Evolutionary conservation across 169 alveolate genomes (phyloP), one percentile per base, ranked within the genome.

Genomic region (Amoebophrya sp.): DNA sequence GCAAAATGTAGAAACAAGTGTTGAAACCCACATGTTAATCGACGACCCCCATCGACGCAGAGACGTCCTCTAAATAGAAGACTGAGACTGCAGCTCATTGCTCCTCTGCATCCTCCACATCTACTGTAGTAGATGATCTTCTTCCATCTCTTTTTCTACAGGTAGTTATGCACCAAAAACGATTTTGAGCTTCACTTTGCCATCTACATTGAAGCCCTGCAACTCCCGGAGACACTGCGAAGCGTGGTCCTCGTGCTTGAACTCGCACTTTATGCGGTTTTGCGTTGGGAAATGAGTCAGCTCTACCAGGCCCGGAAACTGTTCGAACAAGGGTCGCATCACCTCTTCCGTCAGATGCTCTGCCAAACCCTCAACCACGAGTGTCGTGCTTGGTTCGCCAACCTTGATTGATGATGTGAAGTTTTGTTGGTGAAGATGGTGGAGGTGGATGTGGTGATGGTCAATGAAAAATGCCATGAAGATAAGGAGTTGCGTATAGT

Each of bases 151-250:
- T 14, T 53, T 53, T 53, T 53, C 76, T 10, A 14, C 76, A 53
- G 23, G 1, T 65, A 26, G 2, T 36, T 65, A 65, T 36, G n/a
- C n/a, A 6, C 83, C 83, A 36, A 26, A 65, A 29, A 65, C 83
- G 26, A 65, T 65, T 1, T 36, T 65, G 33, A 65, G 26, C 3
- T 26, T 26, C 36, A 36, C n/a, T 36, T 36, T 1, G 10, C 83
- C 83, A 36, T 65, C 83, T 36, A 65, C 83, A 18, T 65, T 65
- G 83, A 65, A 65, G 83, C 83, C 83, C 83, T 65, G 83, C 83
- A 65, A 26, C 33, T 65, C 83, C 26, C n/a, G 83, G 39, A 65
- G 26, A 26, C 83, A 65, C 33, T 18, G 12, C 33, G 18, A 0
- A 29, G 83, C 83, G 83, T 65, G 83, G 83, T 65, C 83, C 26